These are phyloP conservation scores for Epichloe sibirici DNA, from an alignment of 2,329 filamentous ascomycete species.

Conservation along the genomic window DNA sequence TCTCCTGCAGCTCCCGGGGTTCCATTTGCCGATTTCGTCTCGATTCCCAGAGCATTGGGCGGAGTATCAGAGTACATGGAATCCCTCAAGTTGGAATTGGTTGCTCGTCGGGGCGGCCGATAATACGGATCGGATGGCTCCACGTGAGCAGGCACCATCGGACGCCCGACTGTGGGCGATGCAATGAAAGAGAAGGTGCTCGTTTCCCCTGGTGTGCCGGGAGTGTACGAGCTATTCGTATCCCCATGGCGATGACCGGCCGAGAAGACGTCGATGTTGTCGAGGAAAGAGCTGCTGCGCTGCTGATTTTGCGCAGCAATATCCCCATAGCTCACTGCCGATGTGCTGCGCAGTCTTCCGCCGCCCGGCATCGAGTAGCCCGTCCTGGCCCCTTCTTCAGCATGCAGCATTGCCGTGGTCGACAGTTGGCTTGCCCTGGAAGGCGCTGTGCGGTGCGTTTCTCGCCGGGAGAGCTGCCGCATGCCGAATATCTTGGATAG, in stretches of 20 bases:
- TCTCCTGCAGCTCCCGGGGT: slow-evolving; percentile 10
- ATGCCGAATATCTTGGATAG: slow-evolving; percentile 85
- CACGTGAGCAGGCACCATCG: slow-evolving; percentile 31
- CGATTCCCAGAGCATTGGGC: slow-evolving; percentile 17
- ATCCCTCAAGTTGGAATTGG: slow-evolving; percentile 45
- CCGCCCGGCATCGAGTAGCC: slow-evolving; percentile 38
- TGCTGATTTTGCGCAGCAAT: slow-evolving; percentile 32
- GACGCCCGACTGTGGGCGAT: slow-evolving; percentile 39
- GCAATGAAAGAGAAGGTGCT: slow-evolving; percentile 62
- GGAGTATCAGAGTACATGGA: slow-evolving; percentile 20
- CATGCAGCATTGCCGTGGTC: slow-evolving; percentile 65
- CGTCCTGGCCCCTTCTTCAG: slow-evolving; percentile 48
- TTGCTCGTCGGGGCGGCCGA: slow-evolving; percentile 63
- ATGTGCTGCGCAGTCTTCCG: slow-evolving; percentile 48
- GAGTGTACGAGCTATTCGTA: slow-evolving; percentile 53
- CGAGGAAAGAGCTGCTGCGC: slow-evolving; percentile 43
- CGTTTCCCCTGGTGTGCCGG: slow-evolving; percentile 60
- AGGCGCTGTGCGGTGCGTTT: slow-evolving; percentile 48
- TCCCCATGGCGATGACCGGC: slow-evolving; percentile 36
- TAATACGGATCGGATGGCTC: slow-evolving; percentile 71
- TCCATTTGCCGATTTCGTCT: slow-evolving; percentile 18
- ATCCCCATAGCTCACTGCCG: slow-evolving; percentile 44
- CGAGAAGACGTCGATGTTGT: slow-evolving; percentile 35
- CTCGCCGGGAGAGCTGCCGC: slow-evolving; percentile 70
- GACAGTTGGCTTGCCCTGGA: slow-evolving; percentile 74